Evolutionary conservation across 306 rosid species (phyloP).

Genomic region (Dryas octopetala): DNA sequence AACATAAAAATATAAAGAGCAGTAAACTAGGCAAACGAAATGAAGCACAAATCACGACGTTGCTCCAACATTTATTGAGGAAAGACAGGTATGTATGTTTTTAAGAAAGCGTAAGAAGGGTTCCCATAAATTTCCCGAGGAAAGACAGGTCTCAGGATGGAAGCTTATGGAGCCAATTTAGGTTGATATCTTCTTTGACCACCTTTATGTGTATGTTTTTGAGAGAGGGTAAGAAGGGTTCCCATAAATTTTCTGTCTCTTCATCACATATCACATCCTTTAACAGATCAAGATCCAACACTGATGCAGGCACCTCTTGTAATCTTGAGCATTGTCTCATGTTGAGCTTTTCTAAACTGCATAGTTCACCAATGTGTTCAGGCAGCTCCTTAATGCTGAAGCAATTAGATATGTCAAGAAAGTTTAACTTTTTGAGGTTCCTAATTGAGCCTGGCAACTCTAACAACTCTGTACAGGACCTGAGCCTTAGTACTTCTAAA

Average conservation of each 20-base stretch:
- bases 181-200: slow-evolving; percentile 10
- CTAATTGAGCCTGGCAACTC: slow-evolving; percentile 45
- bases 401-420: slow-evolving; percentile 58
- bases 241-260: background rate
- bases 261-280: no score
- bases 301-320: slow-evolving; percentile 42
- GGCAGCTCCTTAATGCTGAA: slow-evolving; percentile 41
- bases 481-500: slow-evolving; percentile 50
- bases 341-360: slow-evolving; percentile 32
- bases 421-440: slow-evolving; percentile 26
- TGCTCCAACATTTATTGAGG: background rate
- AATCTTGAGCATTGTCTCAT: slow-evolving; percentile 44
- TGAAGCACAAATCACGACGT: background rate
- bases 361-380: slow-evolving; percentile 41
- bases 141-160: background rate
- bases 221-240: background rate
- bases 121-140: background rate
- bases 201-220: background rate
- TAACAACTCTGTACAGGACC: slow-evolving; percentile 43
- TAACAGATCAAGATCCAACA: slow-evolving; percentile 35
- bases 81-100: background rate
- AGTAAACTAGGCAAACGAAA: no score
- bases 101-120: background rate
- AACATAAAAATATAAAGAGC: no score
- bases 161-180: slow-evolving; percentile 19